Conservation (phyloP, 805 yeast species). For the Crinitomyces ghanaensis region DNA sequence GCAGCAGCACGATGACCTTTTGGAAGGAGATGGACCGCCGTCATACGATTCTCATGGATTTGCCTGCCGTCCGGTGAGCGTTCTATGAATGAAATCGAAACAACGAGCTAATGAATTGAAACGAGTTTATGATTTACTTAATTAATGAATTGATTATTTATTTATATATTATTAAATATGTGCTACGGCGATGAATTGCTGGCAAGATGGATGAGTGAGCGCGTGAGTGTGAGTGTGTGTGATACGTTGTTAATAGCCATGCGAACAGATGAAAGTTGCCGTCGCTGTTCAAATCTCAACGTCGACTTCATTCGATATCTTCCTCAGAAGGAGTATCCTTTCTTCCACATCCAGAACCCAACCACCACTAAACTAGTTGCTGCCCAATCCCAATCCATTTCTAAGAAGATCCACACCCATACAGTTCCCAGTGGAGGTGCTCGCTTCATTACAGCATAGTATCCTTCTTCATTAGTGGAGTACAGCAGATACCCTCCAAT, state of each 20-base stretch:
- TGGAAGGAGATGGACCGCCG: neutral
- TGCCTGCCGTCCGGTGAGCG: too few relatives aligned
- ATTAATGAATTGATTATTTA: too few relatives aligned
- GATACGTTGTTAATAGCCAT: too few relatives aligned
- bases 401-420: conserved; percentile 31
- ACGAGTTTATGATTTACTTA: too few relatives aligned
- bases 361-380: conserved; percentile 18
- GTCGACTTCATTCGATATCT: conserved; percentile 1
- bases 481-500: conserved; percentile 27
- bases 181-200: too few relatives aligned
- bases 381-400: conserved; percentile 28
- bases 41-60: neutral
- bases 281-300: too few relatives aligned
- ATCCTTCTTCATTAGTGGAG: conserved; percentile 26
- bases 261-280: too few relatives aligned
- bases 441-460: conserved; percentile 28
- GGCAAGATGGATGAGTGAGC: too few relatives aligned
- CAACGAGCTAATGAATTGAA: too few relatives aligned
- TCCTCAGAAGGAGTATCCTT: conserved; percentile 13
- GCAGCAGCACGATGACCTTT: neutral
- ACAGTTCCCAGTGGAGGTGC: conserved; percentile 33
- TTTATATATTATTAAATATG: too few relatives aligned
- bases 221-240: too few relatives aligned
- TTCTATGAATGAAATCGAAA: too few relatives aligned
- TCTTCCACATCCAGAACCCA: conserved; percentile 18